Percentiles rank a stretch among this genome's conserved stretches.
Conservation (phyloP, 768 basidiomycete genomes). For the Pulveroboletus ravenelii region DNA sequence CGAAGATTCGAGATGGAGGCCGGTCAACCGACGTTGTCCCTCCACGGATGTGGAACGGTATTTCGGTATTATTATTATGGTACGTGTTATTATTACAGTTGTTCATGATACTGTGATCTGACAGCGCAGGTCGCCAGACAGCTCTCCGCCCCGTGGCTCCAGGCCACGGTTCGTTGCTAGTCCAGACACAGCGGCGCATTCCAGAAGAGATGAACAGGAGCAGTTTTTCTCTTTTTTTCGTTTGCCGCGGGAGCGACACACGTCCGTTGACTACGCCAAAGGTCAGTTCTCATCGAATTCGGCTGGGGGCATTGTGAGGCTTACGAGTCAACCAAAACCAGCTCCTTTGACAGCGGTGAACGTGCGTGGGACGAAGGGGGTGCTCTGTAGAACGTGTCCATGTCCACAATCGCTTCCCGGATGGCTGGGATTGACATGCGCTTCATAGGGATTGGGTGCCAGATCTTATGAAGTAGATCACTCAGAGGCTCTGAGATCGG, state of each 20-base stretch:
- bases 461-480: conserved; percentile 11
- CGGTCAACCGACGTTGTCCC: too few species aligned
- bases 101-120: too few species aligned
- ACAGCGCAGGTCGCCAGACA: too few species aligned
- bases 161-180: not conserved
- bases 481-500: conserved; percentile 10
- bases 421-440: conserved; percentile 19
- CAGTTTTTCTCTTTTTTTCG: not conserved
- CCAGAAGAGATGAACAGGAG: not conserved
- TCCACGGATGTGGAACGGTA: not conserved
- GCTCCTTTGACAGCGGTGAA: not conserved
- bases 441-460: conserved; percentile 8
- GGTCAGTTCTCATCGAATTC: not conserved
- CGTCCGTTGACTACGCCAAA: conserved; percentile 8
- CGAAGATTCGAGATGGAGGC: not conserved
- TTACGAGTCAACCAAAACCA: conserved; percentile 13
- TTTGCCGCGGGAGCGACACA: not conserved
- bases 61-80: not conserved
- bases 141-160: too few species aligned
- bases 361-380: not conserved
- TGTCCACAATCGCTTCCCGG: conserved; percentile 8
- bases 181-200: not conserved
- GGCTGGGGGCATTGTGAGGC: not conserved
- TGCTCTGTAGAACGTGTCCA: conserved; percentile 13
- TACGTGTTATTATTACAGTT: not conserved